Base-by-base conservation (phyloP, 2,329 filamentous ascomycete genomes). In the Hortaea werneckii region DNA sequence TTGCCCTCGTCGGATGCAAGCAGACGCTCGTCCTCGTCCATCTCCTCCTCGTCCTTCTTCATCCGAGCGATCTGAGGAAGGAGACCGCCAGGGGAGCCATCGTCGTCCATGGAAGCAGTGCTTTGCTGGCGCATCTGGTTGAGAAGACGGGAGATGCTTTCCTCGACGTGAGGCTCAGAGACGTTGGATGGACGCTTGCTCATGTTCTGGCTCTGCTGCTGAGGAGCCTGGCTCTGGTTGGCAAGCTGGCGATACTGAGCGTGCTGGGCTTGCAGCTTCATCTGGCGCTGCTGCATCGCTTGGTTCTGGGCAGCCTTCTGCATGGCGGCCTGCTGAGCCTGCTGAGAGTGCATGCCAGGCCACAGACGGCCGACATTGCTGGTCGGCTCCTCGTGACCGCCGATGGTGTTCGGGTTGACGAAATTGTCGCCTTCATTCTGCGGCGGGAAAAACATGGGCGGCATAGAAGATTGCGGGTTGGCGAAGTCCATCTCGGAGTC, bases 1-100 rank as follows among this genome's bases (percentile, higher is more conserved):
- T 98, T 98, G 59, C 90, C 92, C 69, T 95, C 90, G 60, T 98
- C 92, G 50, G 88, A 95, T n/a, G 87, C 87, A 41, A 95, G 75
- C 7, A 95, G 75, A 55, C 87, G 79, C 74, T 96, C 92, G 58
- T 96, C 92, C 66, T 95, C 90, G 58, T 98, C 92, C 90, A 98
- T 96, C 44, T 96, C 90, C 51, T 95, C 89, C 59, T 96, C 89
- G 38, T 95, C 88, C 75, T 96, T 96, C 76, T 83, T 89, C 52
- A 78, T 69, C 52, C 82, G 83, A 42, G 83, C 74, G 56, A 87
- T 77, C 62, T 87, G 83, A 46, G 80, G 74, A n/a, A 82, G 65
- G 9, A 75, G 64, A 50, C 63, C 63, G 30, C 65, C 58, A 27
- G 66, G 60, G 30, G 66, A 65, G 29, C 66, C 68, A 26, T 76